Evolutionary conservation across 495 filamentous ascomycete genomes (phyloP), one percentile per base, ranked within the genome.

Genomic region (Clohesyomyces aquaticus): DNA sequence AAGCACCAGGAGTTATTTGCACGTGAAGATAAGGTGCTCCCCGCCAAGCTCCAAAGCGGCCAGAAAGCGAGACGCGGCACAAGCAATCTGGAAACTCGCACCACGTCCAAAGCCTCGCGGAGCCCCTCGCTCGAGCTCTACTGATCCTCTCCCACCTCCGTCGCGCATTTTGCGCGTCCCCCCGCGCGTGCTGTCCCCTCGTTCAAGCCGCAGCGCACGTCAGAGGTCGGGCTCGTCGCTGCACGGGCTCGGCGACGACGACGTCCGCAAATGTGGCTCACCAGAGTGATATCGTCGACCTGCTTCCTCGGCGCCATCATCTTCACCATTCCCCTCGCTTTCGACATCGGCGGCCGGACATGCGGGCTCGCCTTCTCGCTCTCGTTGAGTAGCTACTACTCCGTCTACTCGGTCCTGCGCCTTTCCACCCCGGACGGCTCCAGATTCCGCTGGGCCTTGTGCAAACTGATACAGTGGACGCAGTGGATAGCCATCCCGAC

Each of bases 331-430:
- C 94, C 94, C 60, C 85, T 98, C 57, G 88, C 94, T 65, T 98
- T 97, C 77, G 94, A 98, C 80, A 92, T 98, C 71, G 94, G 94
- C 73, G 94, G 94, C 52, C 86, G 91, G 74, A 91, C 91, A 64
- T 93, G 91, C 74, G 94, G 94, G 66, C 83, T 98, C 68, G 91
- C 91, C 68, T 97, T 91, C 77, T 96, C 91, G 66, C 83, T 96
- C 42, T 85, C 91, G 12, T 83, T 98, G 19, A 88, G 92, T 35
- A 77, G 80, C 64, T 96, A 95, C 79, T 97, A 98, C 79, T 88
- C 95, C 71, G 77, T 93, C 69, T 90, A 94, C 75, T 95, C 91
- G 35, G 78, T 86, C 55, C 80, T 91, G 67, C 89, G 87, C 66
- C 81, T 97, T 32, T 80, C 87, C 10, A 96, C 92, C 3, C 93